Evolutionary conservation across 805 yeast genomes (phyloP), one percentile per base, ranked within the genome.

Genomic region (Lipomyces oligophaga): DNA sequence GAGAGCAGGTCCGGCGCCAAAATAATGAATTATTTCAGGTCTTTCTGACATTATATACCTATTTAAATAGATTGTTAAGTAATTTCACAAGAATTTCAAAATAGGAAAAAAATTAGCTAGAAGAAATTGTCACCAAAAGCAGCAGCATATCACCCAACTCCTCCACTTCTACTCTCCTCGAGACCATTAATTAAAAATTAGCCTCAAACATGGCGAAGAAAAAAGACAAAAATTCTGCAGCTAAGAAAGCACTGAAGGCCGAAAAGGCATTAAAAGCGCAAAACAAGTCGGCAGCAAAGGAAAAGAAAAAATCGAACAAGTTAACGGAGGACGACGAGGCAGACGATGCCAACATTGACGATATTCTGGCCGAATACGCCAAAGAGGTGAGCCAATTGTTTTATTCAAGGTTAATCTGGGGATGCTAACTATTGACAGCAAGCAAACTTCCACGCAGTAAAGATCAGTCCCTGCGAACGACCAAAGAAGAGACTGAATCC

Each of bases 1-100:
- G 42, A 81, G 75, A 1, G 98, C 98, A 39, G 99, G 99, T 11
- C 99, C 99, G n/a, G 99, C 97, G 47, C 97, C 98, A 61, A 87
- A 93, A 65, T 93, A 85, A 25, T 49, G 47, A 5, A 44, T 38
- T 16, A 25, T 31, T 18, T 22, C 38, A 8, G 41, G 16, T n/a
- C 47, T n/a, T n/a, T n/a, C n/a, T n/a, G n/a, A n/a, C n/a, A n/a
- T n/a, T n/a, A n/a, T n/a, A n/a, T n/a, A n/a, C n/a, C n/a, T n/a
- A n/a, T n/a, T n/a, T n/a, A n/a, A n/a, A n/a, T n/a, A n/a, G n/a
- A n/a, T n/a, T n/a, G n/a, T n/a, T n/a, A n/a, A n/a, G n/a, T n/a
- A n/a, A n/a, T n/a, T n/a, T n/a, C n/a, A n/a, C n/a, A n/a, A n/a
- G n/a, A n/a, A n/a, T n/a, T n/a, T n/a, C n/a, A n/a, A n/a, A n/a